Evolutionary conservation across 768 basidiomycete genomes (phyloP).

Genomic region (Tricholoma flavovirens): DNA sequence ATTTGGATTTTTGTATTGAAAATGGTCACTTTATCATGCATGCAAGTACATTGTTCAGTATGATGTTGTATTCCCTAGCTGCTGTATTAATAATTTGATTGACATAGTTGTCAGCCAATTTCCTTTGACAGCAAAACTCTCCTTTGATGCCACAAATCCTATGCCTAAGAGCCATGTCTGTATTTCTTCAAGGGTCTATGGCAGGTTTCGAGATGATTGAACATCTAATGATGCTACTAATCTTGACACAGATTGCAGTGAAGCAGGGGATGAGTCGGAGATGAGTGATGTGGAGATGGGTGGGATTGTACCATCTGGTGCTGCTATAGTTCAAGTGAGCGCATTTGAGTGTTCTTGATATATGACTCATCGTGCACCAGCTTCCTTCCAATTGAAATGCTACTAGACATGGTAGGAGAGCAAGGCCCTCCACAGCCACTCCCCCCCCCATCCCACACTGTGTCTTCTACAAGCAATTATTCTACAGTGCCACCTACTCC

Average conservation of each 20-base stretch:
- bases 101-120: background rate
- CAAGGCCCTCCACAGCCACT: no score
- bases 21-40: background rate
- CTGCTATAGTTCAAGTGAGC: background rate
- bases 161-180: background rate
- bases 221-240: background rate
- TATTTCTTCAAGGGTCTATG: background rate
- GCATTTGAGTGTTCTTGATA: background rate
- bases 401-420: no score
- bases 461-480: no score
- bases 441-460: no score
- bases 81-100: background rate
- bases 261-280: background rate
- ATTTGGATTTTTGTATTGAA: background rate
- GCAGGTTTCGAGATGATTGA: background rate
- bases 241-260: background rate
- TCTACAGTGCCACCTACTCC: no score
- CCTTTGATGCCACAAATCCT: background rate
- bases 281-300: background rate
- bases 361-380: background rate
- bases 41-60: background rate
- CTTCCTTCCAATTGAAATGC: background rate
- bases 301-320: background rate
- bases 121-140: background rate
- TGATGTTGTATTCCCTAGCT: background rate